phyloP scores from a whole-genome alignment of 2,329 filamentous ascomycete species.

The Diaporthe sp. region DNA sequence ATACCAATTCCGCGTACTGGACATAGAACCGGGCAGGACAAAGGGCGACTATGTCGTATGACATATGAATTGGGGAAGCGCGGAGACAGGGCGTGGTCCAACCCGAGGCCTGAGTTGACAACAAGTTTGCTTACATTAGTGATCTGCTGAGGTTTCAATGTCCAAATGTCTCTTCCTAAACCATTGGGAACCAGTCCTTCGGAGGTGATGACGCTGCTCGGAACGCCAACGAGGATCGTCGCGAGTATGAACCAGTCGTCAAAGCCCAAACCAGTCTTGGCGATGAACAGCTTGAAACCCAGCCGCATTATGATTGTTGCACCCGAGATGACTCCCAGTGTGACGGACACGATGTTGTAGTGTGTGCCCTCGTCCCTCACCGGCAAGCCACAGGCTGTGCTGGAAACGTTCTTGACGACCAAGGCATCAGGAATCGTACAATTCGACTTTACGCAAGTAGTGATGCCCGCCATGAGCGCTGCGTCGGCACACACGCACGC shows the following conservation, averaged over 20 bases:
- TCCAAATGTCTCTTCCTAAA: constrained; percentile 42
- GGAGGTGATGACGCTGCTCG: constrained; percentile 48
- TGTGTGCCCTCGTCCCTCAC: constrained; percentile 26
- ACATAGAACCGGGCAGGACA: not conserved
- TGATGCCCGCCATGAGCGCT: constrained; percentile 14
- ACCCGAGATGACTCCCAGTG: constrained; percentile 50
- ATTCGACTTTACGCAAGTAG: constrained; percentile 30
- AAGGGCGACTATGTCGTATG: no score
- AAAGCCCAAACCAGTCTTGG: constrained; percentile 48
- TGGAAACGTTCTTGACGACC: constrained; percentile 37
- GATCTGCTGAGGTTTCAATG: constrained; percentile 39
- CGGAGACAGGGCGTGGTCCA: not conserved
- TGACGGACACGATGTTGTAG: constrained; percentile 33
- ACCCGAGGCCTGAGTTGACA: not conserved
- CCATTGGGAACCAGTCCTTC: constrained; percentile 54
- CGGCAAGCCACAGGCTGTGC: constrained; percentile 34
- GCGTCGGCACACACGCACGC: constrained; percentile 34
- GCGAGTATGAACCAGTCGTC: constrained; percentile 53
- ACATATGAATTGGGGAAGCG: not conserved
- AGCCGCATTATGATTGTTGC: constrained; percentile 55
- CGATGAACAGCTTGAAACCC: constrained; percentile 48
- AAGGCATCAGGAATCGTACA: constrained; percentile 27
- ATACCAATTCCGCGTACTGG: no score
- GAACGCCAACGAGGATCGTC: constrained; percentile 45
- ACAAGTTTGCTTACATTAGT: constrained; percentile 30